Evolutionary conservation across 371 early-diverging fungal species (phyloP), one percentile per base, ranked within the genome.

Genomic region (Mortierella sp.): DNA sequence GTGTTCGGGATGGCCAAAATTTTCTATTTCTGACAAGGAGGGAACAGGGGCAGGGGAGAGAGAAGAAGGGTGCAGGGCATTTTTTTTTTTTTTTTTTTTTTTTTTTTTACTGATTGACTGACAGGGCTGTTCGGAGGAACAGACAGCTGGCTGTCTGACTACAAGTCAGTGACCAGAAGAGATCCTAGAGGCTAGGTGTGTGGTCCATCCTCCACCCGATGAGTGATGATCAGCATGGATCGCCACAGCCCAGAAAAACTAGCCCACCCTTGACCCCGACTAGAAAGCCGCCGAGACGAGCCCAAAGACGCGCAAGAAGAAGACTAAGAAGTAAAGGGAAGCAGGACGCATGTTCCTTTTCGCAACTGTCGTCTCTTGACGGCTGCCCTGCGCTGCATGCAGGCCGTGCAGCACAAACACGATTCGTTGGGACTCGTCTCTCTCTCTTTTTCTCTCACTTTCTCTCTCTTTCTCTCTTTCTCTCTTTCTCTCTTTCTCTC

Each of bases 401-500:
- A 14, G 19, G 11, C 26, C 37, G 37, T 26, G 57, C 28, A 5
- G 12, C n/a, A n/a, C n/a, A n/a, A n/a, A n/a, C n/a, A n/a, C n/a
- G n/a, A n/a, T 46, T 45, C 7, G 21, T 57, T 56, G 12, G 19
- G 46, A 46, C 37, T 47, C 47, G 37, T 64, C 28, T 45, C 30
- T 30, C 28, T 23, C 9, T 15, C 50, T 43, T 16, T 46, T 45
- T 46, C 50, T 50, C 37, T 25, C 47, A 37, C n/a, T 26, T 57
- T 57, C 37, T 57, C 47, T 30, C 47, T 29, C 47, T 23, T 46
- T 23, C 30, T 30, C 28, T 19, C 19, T 14, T 56, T 37, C 21
- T 52, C 28, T 51, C 57, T 48, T 46, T 23, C 46, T 23, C 46
- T 18, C 52, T 18, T 46, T 43, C 50, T 23, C 57, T 60, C 58